Evolutionary conservation across 176 grass and related monocot species (phyloP), one percentile per base, ranked within the genome.

Genomic region (Chrysopogon serrulatus): DNA sequence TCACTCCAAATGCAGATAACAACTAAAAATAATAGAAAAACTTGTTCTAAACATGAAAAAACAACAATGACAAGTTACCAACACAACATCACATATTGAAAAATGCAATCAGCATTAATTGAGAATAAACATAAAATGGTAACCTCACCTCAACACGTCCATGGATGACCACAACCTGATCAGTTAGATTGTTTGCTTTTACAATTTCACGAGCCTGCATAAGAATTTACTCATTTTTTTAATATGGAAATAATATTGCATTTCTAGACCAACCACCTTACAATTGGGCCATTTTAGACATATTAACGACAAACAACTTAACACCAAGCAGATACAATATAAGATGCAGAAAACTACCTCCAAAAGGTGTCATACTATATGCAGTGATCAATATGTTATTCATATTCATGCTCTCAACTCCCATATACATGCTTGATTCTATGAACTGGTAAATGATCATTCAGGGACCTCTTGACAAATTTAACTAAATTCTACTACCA

Each of bases 111-210:
- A 79, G 27, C 23, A 66, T 37, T n/a, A 41, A 73, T 43, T 16
- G 39, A 69, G n/a, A 59, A 67, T 31, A 89, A 84, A 62, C 36
- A 35, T 82, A 73, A 79, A 53, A n/a, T 17, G 51, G 86, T 17
- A 73, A 87, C 72, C 31, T 94, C 80, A 92, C 95, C 92, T 97
- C 95, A 49, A 97, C 92, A 80, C 95, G 92, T 82, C 85, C 88
- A 89, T 97, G 95, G 15, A 97, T 49, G 34, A 97, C 84, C 3
- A 90, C 78, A 63, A 97, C 59, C 78, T 79, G 92, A 83, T 97
- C 95, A 84, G 84, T 79, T 76, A 97, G 74, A 82, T 85, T 85
- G 76, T 97, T 97, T 3, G 89, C 95, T 79, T 90, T 92, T 16
- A 97, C 86, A 81, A 97, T 89, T 83, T 92, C 88, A 88, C 80